These are phyloP conservation scores for Acanthamoeba lenticulata DNA, from an alignment of 208 protist species.

Conservation along the genomic window DNA sequence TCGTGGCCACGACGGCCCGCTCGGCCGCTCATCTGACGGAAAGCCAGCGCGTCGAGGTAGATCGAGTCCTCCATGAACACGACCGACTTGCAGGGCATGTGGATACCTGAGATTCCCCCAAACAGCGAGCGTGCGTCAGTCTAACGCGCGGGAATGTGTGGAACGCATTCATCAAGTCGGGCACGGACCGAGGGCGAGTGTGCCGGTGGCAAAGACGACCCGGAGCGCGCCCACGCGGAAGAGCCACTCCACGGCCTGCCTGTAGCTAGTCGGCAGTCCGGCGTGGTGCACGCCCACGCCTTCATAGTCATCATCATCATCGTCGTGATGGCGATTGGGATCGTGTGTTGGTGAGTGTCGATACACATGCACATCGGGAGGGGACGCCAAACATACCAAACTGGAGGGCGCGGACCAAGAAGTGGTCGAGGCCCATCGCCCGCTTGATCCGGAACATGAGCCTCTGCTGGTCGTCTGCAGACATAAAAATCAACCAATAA, in stretches of 20 bases:
- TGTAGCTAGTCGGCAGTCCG: conserved; percentile 91
- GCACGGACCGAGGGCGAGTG: conserved; percentile 93
- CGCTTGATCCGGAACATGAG: background rate
- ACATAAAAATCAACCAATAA: background rate
- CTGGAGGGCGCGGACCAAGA: background rate
- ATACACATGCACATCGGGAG: too few species aligned
- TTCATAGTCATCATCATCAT: background rate
- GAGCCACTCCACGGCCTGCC: conserved; percentile 92
- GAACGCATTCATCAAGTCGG: too few species aligned
- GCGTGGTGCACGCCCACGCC: conserved; percentile 94
- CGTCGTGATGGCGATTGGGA: background rate
- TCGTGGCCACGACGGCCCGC: conserved; percentile 96
- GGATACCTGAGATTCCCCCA: conserved; percentile 82
- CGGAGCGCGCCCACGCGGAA: conserved; percentile 92
- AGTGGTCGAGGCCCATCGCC: background rate
- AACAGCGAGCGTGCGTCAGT: too few species aligned
- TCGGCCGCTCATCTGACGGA: conserved; percentile 96
- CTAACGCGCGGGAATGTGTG: too few species aligned
- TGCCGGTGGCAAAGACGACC: conserved; percentile 94
- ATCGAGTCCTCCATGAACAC: conserved; percentile 93
- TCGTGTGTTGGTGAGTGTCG: background rate
- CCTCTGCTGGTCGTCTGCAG: background rate
- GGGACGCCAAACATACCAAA: background rate
- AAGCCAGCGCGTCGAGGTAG: conserved; percentile 93
- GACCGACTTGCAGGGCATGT: conserved; percentile 95